Percentiles rank a stretch among this genome's conserved stretches.
Conservation (phyloP, 345 rosid genomes). For the Eucalyptus regnans region DNA sequence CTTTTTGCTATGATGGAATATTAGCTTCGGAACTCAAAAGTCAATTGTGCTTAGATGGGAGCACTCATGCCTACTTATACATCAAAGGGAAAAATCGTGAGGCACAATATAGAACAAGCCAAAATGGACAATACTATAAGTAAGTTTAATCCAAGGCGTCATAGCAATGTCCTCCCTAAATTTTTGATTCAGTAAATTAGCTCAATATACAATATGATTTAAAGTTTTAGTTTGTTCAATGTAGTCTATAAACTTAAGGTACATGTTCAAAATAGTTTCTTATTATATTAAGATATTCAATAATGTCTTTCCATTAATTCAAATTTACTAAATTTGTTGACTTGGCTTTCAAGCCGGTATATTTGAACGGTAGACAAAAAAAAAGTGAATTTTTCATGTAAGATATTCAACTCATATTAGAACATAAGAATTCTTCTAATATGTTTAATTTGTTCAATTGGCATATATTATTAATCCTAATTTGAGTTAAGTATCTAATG, state of each 20-base stretch:
- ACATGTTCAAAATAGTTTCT: not conserved
- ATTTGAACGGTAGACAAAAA: not conserved
- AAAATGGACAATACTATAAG: too few relatives aligned
- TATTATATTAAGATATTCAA: not conserved
- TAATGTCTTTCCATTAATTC: not conserved
- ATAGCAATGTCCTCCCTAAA: too few relatives aligned
- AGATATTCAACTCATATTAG: not conserved
- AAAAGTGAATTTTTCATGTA: not conserved
- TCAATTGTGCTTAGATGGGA: too few relatives aligned
- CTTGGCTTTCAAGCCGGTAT: not conserved
- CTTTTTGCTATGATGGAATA: too few relatives aligned
- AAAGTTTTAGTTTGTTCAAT: not conserved
- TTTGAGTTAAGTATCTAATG: not conserved
- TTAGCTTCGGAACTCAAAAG: too few relatives aligned
- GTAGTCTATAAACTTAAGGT: not conserved
- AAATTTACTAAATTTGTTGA: not conserved
- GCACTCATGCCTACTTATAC: too few relatives aligned
- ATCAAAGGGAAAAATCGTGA: rapidly evolving
- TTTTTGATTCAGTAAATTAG: rapidly evolving
- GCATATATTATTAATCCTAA: not conserved
- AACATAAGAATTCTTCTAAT: not conserved
- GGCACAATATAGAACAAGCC: too few relatives aligned
- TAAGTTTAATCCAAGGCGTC: too few relatives aligned
- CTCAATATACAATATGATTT: too few relatives aligned
- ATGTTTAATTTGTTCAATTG: not conserved